phyloP scores from a whole-genome alignment of 176 grass and related monocot species.

The Melocanna baccifera region DNA sequence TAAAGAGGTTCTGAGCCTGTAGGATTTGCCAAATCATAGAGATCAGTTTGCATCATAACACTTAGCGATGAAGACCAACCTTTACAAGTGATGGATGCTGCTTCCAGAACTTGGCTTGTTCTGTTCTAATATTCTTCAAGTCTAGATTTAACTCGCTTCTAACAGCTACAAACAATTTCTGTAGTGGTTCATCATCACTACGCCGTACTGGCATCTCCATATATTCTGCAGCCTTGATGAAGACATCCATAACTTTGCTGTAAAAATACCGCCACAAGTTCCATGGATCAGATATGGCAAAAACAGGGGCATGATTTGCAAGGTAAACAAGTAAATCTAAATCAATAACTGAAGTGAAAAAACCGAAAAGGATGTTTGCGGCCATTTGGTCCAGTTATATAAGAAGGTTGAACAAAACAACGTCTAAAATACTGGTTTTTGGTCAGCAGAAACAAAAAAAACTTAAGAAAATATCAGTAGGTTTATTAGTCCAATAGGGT shows the following conservation, averaged over 20 bases:
- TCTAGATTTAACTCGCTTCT: slow-evolving; percentile 99
- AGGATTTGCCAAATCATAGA: background rate
- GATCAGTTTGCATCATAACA: slow-evolving; percentile 2
- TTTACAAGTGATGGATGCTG: slow-evolving; percentile 97
- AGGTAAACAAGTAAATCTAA: background rate
- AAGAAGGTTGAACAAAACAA: background rate
- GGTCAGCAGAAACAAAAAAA: background rate
- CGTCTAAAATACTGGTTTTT: background rate
- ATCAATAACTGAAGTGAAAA: background rate
- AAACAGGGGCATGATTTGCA: background rate
- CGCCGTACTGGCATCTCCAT: slow-evolving; percentile 97
- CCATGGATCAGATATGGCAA: slow-evolving; percentile 21
- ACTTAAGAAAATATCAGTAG: background rate
- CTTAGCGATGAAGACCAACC: slow-evolving; percentile 40
- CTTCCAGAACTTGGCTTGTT: slow-evolving; percentile 99
- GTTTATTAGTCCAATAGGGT: background rate
- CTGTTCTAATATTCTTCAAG: slow-evolving; percentile 91
- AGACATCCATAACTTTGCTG: slow-evolving; percentile 99
- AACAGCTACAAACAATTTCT: slow-evolving; percentile 91
- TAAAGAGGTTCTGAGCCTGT: background rate
- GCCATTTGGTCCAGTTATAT: background rate
- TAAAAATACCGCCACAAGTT: slow-evolving; percentile 15
- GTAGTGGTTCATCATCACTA: slow-evolving; percentile 93
- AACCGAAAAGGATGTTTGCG: background rate
- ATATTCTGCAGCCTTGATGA: slow-evolving; percentile 98